phyloP scores from a whole-genome alignment of 2,329 filamentous ascomycete genomes.

The Huntiella abstrusa region DNA sequence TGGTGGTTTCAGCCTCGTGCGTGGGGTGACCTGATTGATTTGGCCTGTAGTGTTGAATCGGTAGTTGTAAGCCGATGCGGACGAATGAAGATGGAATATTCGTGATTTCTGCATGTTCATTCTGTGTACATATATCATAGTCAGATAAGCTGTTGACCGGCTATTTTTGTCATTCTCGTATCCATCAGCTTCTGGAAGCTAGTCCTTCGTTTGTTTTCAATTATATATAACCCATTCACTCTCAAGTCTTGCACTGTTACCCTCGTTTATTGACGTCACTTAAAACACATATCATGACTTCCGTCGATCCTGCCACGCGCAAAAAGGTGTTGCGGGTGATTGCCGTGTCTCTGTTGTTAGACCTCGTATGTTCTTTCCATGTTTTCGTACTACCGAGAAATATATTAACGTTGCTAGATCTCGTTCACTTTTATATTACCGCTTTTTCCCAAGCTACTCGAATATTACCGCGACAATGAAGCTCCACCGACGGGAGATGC shows the following conservation, averaged over 20 bases:
- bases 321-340: conserved; percentile 75
- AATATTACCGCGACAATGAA: conserved; percentile 86
- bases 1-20: too few species aligned
- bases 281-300: conserved; percentile 15
- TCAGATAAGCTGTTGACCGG: too few species aligned
- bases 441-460: conserved; percentile 82
- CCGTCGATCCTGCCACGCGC: conserved; percentile 36
- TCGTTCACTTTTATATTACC: conserved; percentile 98
- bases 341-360: conserved; percentile 73
- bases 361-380: conserved; percentile 44
- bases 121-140: too few species aligned
- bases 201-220: not conserved
- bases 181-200: too few species aligned
- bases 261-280: not conserved
- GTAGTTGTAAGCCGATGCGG: too few species aligned
- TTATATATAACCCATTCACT: not conserved
- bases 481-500: conserved; percentile 27
- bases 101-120: too few species aligned
- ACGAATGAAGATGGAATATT: too few species aligned
- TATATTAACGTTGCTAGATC: conserved; percentile 37
- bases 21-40: too few species aligned
- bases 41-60: too few species aligned
- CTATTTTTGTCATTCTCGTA: too few species aligned
- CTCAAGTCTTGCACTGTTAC: not conserved
- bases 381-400: not conserved